A percentile compares a stretch with the other conserved stretches of the same genome.
phyloP scores from a whole-genome alignment of 495 filamentous ascomycete species.

The Letharia lupina region DNA sequence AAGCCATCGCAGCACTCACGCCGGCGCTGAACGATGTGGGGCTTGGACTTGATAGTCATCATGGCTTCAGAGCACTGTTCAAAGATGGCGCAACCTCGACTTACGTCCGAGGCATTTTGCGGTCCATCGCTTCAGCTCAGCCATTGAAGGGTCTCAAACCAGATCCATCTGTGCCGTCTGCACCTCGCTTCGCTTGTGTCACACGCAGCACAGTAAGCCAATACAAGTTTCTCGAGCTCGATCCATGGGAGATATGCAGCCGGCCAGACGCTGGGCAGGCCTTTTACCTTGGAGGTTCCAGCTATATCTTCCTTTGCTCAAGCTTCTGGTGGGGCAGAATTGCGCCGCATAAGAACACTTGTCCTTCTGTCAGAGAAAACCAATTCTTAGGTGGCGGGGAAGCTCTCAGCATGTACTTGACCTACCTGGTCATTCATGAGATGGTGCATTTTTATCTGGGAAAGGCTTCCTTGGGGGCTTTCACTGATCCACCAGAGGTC shows the following conservation, averaged over 20 bases:
- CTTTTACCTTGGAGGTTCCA: conserved; percentile 6
- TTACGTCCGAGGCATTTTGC: background rate
- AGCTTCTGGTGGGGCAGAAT: background rate
- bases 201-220: background rate
- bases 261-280: background rate
- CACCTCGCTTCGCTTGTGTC: conserved; percentile 17
- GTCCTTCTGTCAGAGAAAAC: conserved; percentile 11
- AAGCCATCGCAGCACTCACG: background rate
- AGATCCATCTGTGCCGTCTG: background rate
- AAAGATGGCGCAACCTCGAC: background rate
- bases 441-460: conserved; percentile 23
- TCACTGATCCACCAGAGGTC: conserved; percentile 1
- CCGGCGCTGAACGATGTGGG: background rate
- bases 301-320: conserved; percentile 16
- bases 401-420: conserved; percentile 4
- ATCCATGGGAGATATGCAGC: conserved; percentile 5
- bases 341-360: background rate
- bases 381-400: background rate
- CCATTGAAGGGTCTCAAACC: background rate
- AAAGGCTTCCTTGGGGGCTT: background rate
- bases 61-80: conserved; percentile 7
- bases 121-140: background rate
- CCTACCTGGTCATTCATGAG: conserved; percentile 21
- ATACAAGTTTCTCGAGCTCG: background rate
- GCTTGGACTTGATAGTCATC: background rate